A percentile compares a stretch with the other conserved stretches of the same genome.
Evolutionary conservation across 805 yeast genomes (phyloP).

Genomic region (Candida corydali): DNA sequence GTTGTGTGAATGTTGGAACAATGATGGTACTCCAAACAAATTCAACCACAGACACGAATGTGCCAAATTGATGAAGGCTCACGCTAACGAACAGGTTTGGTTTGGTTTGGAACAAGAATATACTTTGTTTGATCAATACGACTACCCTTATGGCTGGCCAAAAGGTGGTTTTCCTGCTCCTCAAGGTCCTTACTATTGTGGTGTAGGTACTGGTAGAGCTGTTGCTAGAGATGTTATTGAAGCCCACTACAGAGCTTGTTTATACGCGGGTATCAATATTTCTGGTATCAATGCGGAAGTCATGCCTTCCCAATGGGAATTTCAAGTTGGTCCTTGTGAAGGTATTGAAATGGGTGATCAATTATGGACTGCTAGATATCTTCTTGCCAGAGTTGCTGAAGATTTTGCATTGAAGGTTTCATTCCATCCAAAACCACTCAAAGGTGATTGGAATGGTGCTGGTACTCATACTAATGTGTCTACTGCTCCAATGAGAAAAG

Average conservation of each 20-base stretch:
- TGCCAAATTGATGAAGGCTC: conserved; percentile 91
- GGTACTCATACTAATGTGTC: conserved; percentile 99
- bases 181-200: conserved; percentile 99
- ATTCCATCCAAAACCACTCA: conserved; percentile 98
- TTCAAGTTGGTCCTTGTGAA: conserved; percentile 97
- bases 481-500: conserved; percentile 82
- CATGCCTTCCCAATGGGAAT: conserved; percentile 99
- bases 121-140: conserved; percentile 89
- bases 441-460: conserved; percentile 99
- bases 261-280: conserved; percentile 83
- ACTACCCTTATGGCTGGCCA: conserved; percentile 97
- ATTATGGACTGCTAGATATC: conserved; percentile 93
- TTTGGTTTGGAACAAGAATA: conserved; percentile 99
- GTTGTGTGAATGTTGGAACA: conserved; percentile 94
- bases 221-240: conserved; percentile 97
- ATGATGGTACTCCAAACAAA: conserved; percentile 98
- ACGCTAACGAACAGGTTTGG: conserved; percentile 82
- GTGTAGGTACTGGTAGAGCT: conserved; percentile 98
- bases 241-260: conserved; percentile 98
- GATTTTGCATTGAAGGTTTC: conserved; percentile 98
- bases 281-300: conserved; percentile 99
- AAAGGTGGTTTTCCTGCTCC: conserved; percentile 99
- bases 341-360: conserved; percentile 98
- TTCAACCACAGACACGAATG: conserved; percentile 97
- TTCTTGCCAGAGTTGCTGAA: conserved; percentile 92